phyloP scores from a whole-genome alignment of 129 eudicot genomes.

The Chrysanthemum seticuspe region DNA sequence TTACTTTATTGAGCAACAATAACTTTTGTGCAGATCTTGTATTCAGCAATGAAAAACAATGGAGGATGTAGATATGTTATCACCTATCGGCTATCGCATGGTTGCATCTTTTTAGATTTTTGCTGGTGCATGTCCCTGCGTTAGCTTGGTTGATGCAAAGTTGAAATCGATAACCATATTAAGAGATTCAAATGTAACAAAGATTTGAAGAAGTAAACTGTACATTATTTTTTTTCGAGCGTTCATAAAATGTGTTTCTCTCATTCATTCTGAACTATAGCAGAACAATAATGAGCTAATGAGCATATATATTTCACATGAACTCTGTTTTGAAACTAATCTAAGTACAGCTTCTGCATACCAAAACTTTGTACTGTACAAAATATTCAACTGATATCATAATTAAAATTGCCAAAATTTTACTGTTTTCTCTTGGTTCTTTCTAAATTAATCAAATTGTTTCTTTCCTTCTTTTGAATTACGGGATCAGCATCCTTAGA shows the following conservation, averaged over 20 bases:
- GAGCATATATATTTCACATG: not conserved
- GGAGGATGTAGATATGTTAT: too few species aligned
- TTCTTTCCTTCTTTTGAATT: conserved; percentile 35
- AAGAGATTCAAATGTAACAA: not conserved
- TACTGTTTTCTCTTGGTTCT: conserved; percentile 27
- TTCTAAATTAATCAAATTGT: conserved; percentile 27
- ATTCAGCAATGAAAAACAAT: not conserved
- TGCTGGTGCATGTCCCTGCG: too few species aligned
- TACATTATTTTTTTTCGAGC: not conserved
- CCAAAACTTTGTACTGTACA: conserved; percentile 18
- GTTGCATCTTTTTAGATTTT: too few species aligned
- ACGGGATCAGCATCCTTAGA: conserved; percentile 27
- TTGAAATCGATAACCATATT: not conserved
- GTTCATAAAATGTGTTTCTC: too few species aligned
- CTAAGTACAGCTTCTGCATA: not conserved
- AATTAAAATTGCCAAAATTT: conserved; percentile 1
- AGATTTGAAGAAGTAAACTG: not conserved
- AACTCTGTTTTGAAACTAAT: not conserved
- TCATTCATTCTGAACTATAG: too few species aligned
- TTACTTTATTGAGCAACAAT: too few species aligned
- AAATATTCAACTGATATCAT: not conserved
- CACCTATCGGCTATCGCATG: too few species aligned
- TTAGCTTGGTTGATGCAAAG: too few species aligned
- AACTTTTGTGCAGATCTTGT: not conserved
- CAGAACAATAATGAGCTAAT: not conserved